phyloP scores from a whole-genome alignment of 2,329 filamentous ascomycete genomes.

The Verticillium longisporum region DNA sequence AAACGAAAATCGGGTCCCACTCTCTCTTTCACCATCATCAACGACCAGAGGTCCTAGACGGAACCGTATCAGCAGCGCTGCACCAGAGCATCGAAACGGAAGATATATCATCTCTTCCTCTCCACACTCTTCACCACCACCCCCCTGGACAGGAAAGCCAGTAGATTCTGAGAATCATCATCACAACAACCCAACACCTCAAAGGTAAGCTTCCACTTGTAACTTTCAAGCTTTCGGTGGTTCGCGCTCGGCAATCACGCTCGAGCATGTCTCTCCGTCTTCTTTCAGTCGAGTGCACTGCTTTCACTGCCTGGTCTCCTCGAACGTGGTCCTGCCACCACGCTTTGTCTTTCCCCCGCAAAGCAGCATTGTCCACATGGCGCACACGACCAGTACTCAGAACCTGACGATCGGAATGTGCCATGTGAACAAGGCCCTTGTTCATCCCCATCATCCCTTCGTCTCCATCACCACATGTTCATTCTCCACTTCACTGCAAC shows the following conservation, averaged over 20 bases:
- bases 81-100: not conserved
- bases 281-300: no score
- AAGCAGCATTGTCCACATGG: not conserved
- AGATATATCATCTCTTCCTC: not conserved
- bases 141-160: conserved; percentile 15
- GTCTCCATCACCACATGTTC: conserved; percentile 15
- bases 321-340: not conserved
- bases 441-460: not conserved
- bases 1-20: not conserved
- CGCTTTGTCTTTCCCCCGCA: not conserved
- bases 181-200: not conserved
- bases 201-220: not conserved
- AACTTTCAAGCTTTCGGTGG: not conserved
- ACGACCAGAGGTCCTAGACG: conserved; percentile 3
- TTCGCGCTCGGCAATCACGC: no score
- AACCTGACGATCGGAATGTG: not conserved
- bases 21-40: not conserved
- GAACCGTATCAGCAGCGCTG: conserved; percentile 3
- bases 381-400: not conserved
- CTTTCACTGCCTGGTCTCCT: no score
- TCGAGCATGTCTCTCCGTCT: no score
- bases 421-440: not conserved
- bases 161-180: conserved; percentile 11
- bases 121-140: conserved; percentile 10
- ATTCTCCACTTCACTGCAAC: conserved; percentile 8